Evolutionary conservation across 192 early-diverging fungal species (phyloP), one percentile per base, ranked within the genome.

Genomic region (Coemansia sp.): DNA sequence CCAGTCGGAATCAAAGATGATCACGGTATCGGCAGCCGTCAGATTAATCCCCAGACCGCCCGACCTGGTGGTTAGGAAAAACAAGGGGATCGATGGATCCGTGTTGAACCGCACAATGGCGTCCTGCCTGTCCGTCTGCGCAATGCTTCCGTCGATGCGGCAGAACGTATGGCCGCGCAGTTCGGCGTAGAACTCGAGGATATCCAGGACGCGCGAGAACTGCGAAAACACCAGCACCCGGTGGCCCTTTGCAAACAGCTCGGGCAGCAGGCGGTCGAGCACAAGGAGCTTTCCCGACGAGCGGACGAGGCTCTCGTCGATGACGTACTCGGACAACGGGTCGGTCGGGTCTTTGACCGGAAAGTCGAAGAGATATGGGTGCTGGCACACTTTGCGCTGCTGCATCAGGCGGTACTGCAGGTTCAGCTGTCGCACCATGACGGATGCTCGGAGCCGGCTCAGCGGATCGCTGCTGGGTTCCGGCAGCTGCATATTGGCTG

Each of bases 11-110:
- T 97, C 97, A 71, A 92, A 97, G 53, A 98, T 89, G 47, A 98
- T 83, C 9, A 98, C 97, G 32, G 91, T 97, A 67, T 98, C 95
- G 11, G 97, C 97, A 0, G 93, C 89, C 3, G 97, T 95, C 63
- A 98, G 72, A 61, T 98, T 98, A 72, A 98, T 98, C 51, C 97
- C 97, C 24, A 99, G 76, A 13, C 97, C 97, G 58, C 97, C 97
- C 13, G 95, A 92, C 59, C 97, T 88, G 9, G 97, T 99, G 6
- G 94, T 95, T 18, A 99, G 68, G 52, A 99, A 77, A 64, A 99
- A 99, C 30, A 99, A 78, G 56, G 72, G 72, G 29, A 75, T 73
- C 68, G 36, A 71, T 59, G 32, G 24, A 55, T 79, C 34, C 24
- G 70, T 79, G 71, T 84, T 78, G 67, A 83, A 83, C 20, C 59